Evolutionary conservation across 345 rosid species (phyloP).

Genomic region (Hibiscus tridactylites): DNA sequence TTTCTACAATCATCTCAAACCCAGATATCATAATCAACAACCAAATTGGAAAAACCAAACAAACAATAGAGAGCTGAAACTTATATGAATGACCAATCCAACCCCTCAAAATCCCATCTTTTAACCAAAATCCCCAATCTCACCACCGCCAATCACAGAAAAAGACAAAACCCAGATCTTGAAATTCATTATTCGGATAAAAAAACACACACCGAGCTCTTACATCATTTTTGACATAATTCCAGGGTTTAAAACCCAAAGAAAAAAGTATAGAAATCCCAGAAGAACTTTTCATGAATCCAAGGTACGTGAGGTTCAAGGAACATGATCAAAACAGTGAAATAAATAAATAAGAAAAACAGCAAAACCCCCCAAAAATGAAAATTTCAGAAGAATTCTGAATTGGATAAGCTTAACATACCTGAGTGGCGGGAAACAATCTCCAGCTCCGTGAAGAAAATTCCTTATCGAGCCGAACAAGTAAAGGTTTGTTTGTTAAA

Average conservation of each 20-base stretch:
- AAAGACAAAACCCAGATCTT: constrained; percentile 45
- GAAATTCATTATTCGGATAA: constrained; percentile 21
- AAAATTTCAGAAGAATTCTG: background rate
- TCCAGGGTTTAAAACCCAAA: constrained; percentile 2
- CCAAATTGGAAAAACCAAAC: too few species aligned
- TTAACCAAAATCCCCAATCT: constrained; percentile 14
- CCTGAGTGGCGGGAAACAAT: constrained; percentile 9
- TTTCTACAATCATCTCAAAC: constrained; percentile 21
- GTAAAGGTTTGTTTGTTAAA: background rate
- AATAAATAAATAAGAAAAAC: too few species aligned
- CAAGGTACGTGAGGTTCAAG: background rate
- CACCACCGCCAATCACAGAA: constrained; percentile 13
- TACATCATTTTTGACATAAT: constrained; percentile 2
- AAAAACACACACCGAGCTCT: constrained; percentile 17
- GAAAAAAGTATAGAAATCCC: background rate
- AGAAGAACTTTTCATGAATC: background rate
- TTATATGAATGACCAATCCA: constrained; percentile 7
- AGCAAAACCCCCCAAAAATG: background rate
- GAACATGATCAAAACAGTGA: background rate
- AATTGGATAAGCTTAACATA: background rate
- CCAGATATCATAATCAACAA: too few species aligned
- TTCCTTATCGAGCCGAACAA: background rate
- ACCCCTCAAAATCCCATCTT: constrained; percentile 16
- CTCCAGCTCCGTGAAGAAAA: background rate
- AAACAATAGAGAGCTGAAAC: background rate